Evolutionary conservation across 805 yeast genomes (phyloP).

Genomic region (Ogataea thermomethanolica): DNA sequence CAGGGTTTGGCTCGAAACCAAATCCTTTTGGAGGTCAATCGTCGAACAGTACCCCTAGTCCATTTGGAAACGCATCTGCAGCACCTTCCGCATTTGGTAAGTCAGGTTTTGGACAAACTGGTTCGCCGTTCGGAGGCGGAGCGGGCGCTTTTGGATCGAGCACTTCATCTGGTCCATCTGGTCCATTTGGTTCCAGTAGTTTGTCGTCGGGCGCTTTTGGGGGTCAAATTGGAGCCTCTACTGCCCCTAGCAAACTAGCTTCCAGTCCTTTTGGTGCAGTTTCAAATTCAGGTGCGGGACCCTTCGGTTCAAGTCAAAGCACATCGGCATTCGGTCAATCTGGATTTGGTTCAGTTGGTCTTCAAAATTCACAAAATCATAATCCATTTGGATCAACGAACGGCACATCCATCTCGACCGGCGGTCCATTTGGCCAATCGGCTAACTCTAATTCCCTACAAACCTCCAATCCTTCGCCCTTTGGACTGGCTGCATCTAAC

Average conservation of each 20-base stretch:
- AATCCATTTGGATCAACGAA: too few relatives aligned
- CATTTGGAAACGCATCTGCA: constrained; percentile 23
- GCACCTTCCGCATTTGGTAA: constrained; percentile 1
- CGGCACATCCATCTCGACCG: too few relatives aligned
- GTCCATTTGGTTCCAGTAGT: background rate
- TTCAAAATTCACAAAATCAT: constrained; percentile 1
- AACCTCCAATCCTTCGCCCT: background rate
- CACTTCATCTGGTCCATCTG: constrained; percentile 1
- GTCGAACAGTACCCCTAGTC: constrained; percentile 7
- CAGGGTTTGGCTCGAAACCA: constrained; percentile 16
- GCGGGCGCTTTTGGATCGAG: background rate
- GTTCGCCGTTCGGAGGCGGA: background rate
- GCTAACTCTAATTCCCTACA: background rate
- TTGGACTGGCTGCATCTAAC: constrained; percentile 1
- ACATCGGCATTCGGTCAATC: background rate
- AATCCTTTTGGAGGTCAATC: constrained; percentile 6
- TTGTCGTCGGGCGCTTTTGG: background rate
- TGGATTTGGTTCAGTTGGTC: constrained; percentile 14
- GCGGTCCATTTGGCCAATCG: constrained; percentile 7
- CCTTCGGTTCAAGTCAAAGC: background rate
- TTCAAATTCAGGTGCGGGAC: background rate
- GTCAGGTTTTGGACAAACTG: constrained; percentile 1
- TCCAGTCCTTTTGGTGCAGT: background rate
- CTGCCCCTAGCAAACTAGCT: background rate
- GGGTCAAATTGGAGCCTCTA: background rate